Conservation (phyloP, 164 flowering plant genomes). For the Vitis vinifera region DNA sequence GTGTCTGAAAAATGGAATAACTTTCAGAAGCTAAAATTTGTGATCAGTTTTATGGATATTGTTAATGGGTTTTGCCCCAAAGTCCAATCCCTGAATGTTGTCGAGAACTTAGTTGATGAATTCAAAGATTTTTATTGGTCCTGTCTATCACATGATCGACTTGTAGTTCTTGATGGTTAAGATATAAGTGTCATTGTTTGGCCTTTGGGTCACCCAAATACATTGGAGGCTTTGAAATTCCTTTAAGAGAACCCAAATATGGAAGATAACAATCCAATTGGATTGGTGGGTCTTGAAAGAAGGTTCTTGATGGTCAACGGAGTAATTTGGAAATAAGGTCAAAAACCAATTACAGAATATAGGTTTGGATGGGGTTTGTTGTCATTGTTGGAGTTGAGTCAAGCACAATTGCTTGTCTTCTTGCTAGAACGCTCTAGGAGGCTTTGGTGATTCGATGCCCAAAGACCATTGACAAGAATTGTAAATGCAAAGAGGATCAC, state of each 20-base stretch:
- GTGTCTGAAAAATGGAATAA: conserved; percentile 72
- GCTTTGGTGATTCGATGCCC: too few relatives aligned
- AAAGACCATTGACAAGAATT: too few relatives aligned
- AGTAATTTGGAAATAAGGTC: conserved; percentile 47
- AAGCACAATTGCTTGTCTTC: too few relatives aligned
- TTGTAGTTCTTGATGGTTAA: conserved; percentile 89
- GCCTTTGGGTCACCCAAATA: conserved; percentile 75
- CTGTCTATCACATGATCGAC: conserved; percentile 79
- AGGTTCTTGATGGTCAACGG: conserved; percentile 92
- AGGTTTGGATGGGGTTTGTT: too few relatives aligned
- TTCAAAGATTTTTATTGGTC: conserved; percentile 65
- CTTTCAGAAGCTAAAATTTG: conserved; percentile 52
- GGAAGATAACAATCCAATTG: conserved; percentile 70
- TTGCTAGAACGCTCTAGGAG: too few relatives aligned
- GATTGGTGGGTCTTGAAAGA: conserved; percentile 64
- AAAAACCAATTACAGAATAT: too few relatives aligned
- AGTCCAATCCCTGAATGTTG: conserved; percentile 57
- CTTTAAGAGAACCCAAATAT: conserved; percentile 67
- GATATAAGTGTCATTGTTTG: conserved; percentile 93
- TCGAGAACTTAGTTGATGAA: conserved; percentile 55
- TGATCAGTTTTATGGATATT: conserved; percentile 78
- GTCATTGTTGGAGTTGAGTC: too few relatives aligned
- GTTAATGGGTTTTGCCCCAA: conserved; percentile 91
- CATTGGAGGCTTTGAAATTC: conserved; percentile 52
- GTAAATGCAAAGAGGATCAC: too few relatives aligned